Conservation (phyloP, 1,139 yeast species). For the Taphrina wiesneri region DNA sequence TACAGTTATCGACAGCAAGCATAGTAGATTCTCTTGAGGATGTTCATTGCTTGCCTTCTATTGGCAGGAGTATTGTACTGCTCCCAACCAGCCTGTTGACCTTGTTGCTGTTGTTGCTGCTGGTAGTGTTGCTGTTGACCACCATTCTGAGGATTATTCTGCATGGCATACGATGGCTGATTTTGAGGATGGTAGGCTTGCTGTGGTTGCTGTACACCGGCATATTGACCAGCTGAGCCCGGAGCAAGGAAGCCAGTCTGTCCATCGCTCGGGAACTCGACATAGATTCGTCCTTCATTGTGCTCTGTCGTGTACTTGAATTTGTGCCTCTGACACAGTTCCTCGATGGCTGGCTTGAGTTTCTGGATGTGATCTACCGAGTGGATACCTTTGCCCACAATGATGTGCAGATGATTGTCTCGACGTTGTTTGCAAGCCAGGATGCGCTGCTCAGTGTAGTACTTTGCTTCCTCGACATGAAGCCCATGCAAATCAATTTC, state of each 20-base stretch:
- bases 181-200: conserved; percentile 39
- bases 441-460: conserved; percentile 70
- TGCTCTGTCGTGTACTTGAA: conserved; percentile 64
- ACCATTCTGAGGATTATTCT: conserved; percentile 41
- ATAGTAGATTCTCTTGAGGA: conserved; percentile 18
- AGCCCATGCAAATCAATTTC: conserved; percentile 94
- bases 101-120: conserved; percentile 25
- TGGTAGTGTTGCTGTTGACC: conserved; percentile 43
- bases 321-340: conserved; percentile 65
- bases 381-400: conserved; percentile 94
- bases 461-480: conserved; percentile 82
- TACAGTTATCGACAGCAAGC: conserved; percentile 8
- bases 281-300: conserved; percentile 77
- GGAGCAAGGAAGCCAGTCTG: conserved; percentile 31
- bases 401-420: conserved; percentile 57
- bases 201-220: conserved; percentile 33
- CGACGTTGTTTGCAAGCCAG: conserved; percentile 62
- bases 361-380: conserved; percentile 80
- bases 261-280: conserved; percentile 53
- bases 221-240: conserved; percentile 24
- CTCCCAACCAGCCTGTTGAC: conserved; percentile 22
- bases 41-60: conserved; percentile 17
- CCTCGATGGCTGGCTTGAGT: conserved; percentile 83
- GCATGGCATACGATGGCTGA: conserved; percentile 41
- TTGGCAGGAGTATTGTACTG: conserved; percentile 31